Evolutionary conservation across 768 basidiomycete genomes (phyloP).

Genomic region (Phylloporus sp.): DNA sequence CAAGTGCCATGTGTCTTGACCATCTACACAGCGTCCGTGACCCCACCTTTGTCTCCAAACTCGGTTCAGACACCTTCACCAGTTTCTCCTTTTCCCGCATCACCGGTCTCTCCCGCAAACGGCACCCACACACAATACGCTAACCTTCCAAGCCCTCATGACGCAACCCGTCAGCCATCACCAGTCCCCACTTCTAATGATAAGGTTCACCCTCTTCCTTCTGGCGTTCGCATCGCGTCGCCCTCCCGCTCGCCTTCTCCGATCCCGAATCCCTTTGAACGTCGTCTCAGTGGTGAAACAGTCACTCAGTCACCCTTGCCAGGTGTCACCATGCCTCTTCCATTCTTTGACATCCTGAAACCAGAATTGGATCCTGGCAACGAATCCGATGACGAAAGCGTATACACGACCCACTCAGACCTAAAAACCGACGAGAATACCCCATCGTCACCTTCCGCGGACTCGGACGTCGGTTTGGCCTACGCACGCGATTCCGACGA

Average conservation of each 20-base stretch:
- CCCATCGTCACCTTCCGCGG: slow-evolving; percentile 25
- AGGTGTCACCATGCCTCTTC: slow-evolving; percentile 34
- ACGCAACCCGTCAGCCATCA: slow-evolving; percentile 5
- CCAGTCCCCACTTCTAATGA: slow-evolving; percentile 7
- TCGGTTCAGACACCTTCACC: slow-evolving; percentile 31
- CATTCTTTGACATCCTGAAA: slow-evolving; percentile 56
- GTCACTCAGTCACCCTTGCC: slow-evolving; percentile 21
- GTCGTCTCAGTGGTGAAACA: slow-evolving; percentile 80
- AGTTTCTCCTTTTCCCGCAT: slow-evolving; percentile 27
- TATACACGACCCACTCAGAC: slow-evolving; percentile 31
- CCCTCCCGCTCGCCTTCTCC: slow-evolving; percentile 30
- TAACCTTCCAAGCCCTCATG: slow-evolving; percentile 20
- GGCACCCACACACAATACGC: slow-evolving; percentile 10
- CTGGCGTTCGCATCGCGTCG: slow-evolving; percentile 24
- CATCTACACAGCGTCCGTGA: slow-evolving; percentile 22
- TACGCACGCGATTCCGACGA: slow-evolving; percentile 33
- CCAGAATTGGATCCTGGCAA: slow-evolving; percentile 18
- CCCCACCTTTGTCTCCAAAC: slow-evolving; percentile 33
- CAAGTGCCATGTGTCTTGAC: slow-evolving; percentile 4
- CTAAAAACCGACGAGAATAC: slow-evolving; percentile 13
- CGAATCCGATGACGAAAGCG: slow-evolving; percentile 32
- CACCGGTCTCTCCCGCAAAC: slow-evolving; percentile 22
- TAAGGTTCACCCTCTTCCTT: slow-evolving; percentile 16
- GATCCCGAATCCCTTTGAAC: slow-evolving; percentile 86
- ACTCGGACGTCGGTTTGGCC: slow-evolving; percentile 34